Percentiles rank a stretch among this genome's conserved stretches.
Conservation (phyloP, 108 stramenopile genomes). For the Skeletonema menzelii region DNA sequence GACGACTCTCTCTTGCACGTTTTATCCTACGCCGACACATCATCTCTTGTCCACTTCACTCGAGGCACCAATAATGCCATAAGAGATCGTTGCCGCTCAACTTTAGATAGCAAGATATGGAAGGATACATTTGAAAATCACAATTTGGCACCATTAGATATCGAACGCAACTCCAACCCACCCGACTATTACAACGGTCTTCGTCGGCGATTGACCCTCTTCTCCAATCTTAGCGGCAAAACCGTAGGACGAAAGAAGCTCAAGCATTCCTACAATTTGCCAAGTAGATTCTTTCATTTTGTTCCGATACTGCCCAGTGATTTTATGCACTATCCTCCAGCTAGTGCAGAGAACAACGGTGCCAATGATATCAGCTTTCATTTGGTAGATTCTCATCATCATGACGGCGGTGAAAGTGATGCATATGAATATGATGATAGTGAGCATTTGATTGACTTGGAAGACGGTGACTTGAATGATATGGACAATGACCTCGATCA, state of each 20-base stretch:
- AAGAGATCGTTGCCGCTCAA: slow-evolving; percentile 4
- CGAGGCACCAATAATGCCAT: slow-evolving; percentile 9
- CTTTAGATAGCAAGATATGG: slow-evolving; percentile 33
- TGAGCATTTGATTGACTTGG: slow-evolving; percentile 14
- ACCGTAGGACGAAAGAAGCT: background rate
- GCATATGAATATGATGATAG: slow-evolving; percentile 7
- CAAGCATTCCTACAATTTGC: slow-evolving; percentile 33
- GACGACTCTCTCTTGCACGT: slow-evolving; percentile 47
- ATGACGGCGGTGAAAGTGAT: background rate
- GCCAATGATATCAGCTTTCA: background rate
- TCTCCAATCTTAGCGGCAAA: slow-evolving; percentile 26
- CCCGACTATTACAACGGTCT: slow-evolving; percentile 32
- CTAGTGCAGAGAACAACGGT: background rate
- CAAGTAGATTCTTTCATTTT: slow-evolving; percentile 56
- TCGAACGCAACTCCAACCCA: background rate
- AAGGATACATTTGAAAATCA: slow-evolving; percentile 34
- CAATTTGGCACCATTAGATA: slow-evolving; percentile 39
- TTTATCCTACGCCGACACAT: slow-evolving; percentile 42
- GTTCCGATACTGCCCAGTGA: slow-evolving; percentile 49
- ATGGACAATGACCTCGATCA: slow-evolving; percentile 4
- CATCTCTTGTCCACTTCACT: slow-evolving; percentile 40
- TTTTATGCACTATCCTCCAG: slow-evolving; percentile 27
- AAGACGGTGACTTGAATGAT: slow-evolving; percentile 10
- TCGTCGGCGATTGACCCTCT: slow-evolving; percentile 32
- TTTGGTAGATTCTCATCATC: background rate